Evolutionary conservation across 768 basidiomycete genomes (phyloP).

Genomic region (Bullera alba): DNA sequence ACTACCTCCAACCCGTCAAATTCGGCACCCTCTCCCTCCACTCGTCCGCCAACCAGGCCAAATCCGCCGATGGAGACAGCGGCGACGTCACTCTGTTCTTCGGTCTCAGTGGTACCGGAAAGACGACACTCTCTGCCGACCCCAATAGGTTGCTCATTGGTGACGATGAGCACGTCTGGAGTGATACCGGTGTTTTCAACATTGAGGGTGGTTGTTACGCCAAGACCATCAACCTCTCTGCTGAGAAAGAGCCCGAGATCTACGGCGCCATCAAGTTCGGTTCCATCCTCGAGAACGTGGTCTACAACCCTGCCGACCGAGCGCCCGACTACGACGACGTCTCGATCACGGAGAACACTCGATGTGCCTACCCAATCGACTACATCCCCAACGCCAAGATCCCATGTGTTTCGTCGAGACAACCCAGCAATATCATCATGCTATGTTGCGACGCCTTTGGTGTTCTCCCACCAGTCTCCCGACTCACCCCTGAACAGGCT

Average conservation of each 20-base stretch:
- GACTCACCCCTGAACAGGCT: slow-evolving; percentile 86
- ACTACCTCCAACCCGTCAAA: slow-evolving; percentile 97
- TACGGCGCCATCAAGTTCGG: slow-evolving; percentile 91
- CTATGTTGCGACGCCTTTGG: slow-evolving; percentile 97
- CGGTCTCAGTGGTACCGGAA: slow-evolving; percentile 95
- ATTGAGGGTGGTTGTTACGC: slow-evolving; percentile 99
- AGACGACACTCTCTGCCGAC: slow-evolving; percentile 96
- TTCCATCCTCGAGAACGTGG: slow-evolving; percentile 97
- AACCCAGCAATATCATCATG: slow-evolving; percentile 67
- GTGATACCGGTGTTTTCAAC: slow-evolving; percentile 97
- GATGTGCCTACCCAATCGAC: slow-evolving; percentile 98
- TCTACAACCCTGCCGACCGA: slow-evolving; percentile 79
- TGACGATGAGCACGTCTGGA: slow-evolving; percentile 99
- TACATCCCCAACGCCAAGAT: slow-evolving; percentile 91
- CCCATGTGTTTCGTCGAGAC: slow-evolving; percentile 76
- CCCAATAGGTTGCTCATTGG: slow-evolving; percentile 89
- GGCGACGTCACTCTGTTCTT: slow-evolving; percentile 98
- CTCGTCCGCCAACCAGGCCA: slow-evolving; percentile 79
- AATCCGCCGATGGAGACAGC: slow-evolving; percentile 78
- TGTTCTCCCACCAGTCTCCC: slow-evolving; percentile 91
- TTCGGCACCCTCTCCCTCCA: slow-evolving; percentile 96
- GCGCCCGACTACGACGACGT: slow-evolving; percentile 91
- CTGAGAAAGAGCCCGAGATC: slow-evolving; percentile 97
- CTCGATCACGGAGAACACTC: slow-evolving; percentile 97
- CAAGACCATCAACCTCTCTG: slow-evolving; percentile 92